Evolutionary conservation across 495 filamentous ascomycete species (phyloP).

Genomic region (Astrocystis sublimbata): DNA sequence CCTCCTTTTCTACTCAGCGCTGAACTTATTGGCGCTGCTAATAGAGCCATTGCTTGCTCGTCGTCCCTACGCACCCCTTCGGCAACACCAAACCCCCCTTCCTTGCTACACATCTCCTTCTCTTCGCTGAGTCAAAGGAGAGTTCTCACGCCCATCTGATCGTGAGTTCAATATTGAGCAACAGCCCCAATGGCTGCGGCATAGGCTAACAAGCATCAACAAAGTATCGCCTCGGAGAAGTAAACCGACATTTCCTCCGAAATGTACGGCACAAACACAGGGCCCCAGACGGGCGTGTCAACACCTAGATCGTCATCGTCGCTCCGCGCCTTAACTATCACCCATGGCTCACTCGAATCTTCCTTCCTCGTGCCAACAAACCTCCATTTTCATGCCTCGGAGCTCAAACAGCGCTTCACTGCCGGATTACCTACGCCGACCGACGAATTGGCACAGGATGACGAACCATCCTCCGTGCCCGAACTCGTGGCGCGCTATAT

Average conservation of each 20-base stretch:
- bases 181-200: background rate
- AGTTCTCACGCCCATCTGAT: slow-evolving; percentile 4
- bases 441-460: slow-evolving; percentile 95
- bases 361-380: slow-evolving; percentile 92
- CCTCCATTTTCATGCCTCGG: slow-evolving; percentile 91
- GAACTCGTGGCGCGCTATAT: slow-evolving; percentile 93
- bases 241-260: background rate
- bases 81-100: background rate
- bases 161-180: background rate
- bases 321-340: slow-evolving; percentile 81
- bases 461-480: slow-evolving; percentile 89
- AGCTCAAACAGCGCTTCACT: slow-evolving; percentile 84
- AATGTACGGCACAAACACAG: slow-evolving; percentile 88
- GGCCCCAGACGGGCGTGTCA: slow-evolving; percentile 88
- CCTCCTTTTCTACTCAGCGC: background rate
- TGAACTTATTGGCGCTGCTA: slow-evolving; percentile 6
- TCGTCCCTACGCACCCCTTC: background rate
- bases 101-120: slow-evolving; percentile 32
- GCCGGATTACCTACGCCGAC: slow-evolving; percentile 83
- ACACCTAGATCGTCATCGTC: slow-evolving; percentile 89
- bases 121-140: slow-evolving; percentile 44
- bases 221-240: background rate
- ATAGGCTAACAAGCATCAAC: background rate
- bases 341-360: slow-evolving; percentile 92
- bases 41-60: slow-evolving; percentile 6